These are phyloP conservation scores for Rhodotorula paludigena DNA, from an alignment of 768 basidiomycete genomes.

Conservation along the genomic window DNA sequence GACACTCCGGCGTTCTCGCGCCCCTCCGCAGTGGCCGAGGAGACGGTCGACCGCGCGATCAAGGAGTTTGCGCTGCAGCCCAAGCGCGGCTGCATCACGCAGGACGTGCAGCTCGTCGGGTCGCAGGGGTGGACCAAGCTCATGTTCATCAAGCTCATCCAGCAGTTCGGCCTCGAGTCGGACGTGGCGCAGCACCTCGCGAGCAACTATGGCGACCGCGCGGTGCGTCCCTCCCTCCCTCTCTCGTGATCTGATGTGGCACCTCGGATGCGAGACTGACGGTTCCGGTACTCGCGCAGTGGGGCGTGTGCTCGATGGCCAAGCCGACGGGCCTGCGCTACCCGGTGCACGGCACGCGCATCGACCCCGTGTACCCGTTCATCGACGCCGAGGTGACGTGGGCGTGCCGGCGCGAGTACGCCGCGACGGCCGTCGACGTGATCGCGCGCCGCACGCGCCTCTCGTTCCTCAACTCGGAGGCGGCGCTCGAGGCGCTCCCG, in stretches of 20 bases:
- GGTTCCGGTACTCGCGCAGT: too few species aligned
- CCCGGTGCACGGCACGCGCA: slow-evolving; percentile 78
- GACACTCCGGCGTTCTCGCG: slow-evolving; percentile 65
- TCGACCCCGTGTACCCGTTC: slow-evolving; percentile 71
- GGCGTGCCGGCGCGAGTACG: slow-evolving; percentile 83
- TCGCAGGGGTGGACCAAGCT: slow-evolving; percentile 90
- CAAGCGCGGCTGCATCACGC: slow-evolving; percentile 65
- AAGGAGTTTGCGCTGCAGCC: slow-evolving; percentile 65
- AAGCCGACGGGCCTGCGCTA: slow-evolving; percentile 69
- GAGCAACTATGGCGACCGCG: slow-evolving; percentile 91
- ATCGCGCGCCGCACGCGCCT: slow-evolving; percentile 80
- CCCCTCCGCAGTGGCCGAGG: slow-evolving; percentile 91
- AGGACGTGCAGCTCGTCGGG: slow-evolving; percentile 74
- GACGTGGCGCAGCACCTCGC: slow-evolving; percentile 90
- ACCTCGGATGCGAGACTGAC: too few species aligned
- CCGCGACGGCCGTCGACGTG: slow-evolving; percentile 84
- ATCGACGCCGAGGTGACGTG: slow-evolving; percentile 72
- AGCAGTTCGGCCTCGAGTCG: slow-evolving; percentile 61
- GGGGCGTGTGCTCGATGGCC: too few species aligned
- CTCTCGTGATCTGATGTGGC: too few species aligned
- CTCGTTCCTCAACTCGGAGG: slow-evolving; percentile 84
- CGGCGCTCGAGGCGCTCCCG: slow-evolving; percentile 76
- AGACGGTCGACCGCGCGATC: slow-evolving; percentile 83
- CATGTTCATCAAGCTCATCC: slow-evolving; percentile 95
- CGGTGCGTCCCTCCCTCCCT: slow-evolving; percentile 47